Conservation (phyloP, 1,284 basidiomycete species). For the Ustilago lituana region DNA sequence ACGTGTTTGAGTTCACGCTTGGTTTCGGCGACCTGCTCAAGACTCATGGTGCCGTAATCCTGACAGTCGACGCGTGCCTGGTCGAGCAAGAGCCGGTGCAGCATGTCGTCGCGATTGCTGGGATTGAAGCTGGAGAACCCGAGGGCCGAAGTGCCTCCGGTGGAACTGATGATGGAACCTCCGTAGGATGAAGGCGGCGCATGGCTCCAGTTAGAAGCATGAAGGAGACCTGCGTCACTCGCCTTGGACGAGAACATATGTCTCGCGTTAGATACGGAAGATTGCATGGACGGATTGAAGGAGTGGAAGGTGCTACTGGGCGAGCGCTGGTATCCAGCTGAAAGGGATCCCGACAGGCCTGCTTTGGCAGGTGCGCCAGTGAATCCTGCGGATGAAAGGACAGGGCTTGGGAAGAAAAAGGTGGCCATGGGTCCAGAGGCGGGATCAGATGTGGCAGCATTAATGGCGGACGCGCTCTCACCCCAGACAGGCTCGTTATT, state of each 20-base stretch:
- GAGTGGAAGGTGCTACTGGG: slow-evolving; percentile 28
- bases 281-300: slow-evolving; percentile 33
- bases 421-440: slow-evolving; percentile 18
- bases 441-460: slow-evolving; percentile 1
- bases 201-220: slow-evolving; percentile 31
- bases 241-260: slow-evolving; percentile 6
- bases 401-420: slow-evolving; percentile 29
- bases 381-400: slow-evolving; percentile 7
- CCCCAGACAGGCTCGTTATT: slow-evolving; percentile 42
- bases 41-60: slow-evolving; percentile 38
- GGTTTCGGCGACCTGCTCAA: slow-evolving; percentile 51
- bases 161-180: slow-evolving; percentile 35
- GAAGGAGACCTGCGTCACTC: slow-evolving; percentile 24
- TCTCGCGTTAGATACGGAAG: slow-evolving; percentile 18
- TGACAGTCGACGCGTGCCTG: slow-evolving; percentile 53
- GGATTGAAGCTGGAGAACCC: slow-evolving; percentile 26
- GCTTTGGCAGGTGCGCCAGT: not conserved
- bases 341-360: slow-evolving; percentile 4
- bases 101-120: slow-evolving; percentile 41
- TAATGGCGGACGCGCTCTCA: slow-evolving; percentile 16
- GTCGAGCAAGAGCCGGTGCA: slow-evolving; percentile 43
- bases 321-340: slow-evolving; percentile 11
- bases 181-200: slow-evolving; percentile 43
- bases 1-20: slow-evolving; percentile 52
- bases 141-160: slow-evolving; percentile 10